Percentiles rank a stretch among this genome's conserved stretches.
Conservation (phyloP, 805 yeast species). For the Saccharomyces cerevisiae region DNA sequence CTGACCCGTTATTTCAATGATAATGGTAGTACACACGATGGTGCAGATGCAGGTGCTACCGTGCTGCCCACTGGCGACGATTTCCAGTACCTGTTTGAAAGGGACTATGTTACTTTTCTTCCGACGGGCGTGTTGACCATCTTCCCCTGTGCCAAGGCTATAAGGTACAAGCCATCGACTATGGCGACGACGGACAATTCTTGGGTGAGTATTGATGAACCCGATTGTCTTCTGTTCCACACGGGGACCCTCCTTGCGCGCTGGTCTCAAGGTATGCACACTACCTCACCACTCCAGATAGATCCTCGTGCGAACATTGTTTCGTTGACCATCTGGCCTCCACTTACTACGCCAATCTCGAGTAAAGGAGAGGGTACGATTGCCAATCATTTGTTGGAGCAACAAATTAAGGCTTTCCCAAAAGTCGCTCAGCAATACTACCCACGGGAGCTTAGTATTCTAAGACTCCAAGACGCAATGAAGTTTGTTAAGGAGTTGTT, state of each 20-base stretch:
- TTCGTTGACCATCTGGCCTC: constrained; percentile 19
- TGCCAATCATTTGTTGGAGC: constrained; percentile 10
- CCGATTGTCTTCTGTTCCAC: constrained; percentile 25
- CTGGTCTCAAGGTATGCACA: constrained; percentile 17
- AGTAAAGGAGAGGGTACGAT: constrained; percentile 4
- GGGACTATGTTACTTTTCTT: constrained; percentile 12
- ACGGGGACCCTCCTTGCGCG: constrained; percentile 19
- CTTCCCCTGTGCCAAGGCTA: constrained; percentile 21
- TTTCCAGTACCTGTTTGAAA: constrained; percentile 11
- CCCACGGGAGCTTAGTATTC: constrained; percentile 12
- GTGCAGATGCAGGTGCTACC: neutral
- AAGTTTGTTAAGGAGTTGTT: constrained; percentile 20
- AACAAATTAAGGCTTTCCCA: constrained; percentile 23
- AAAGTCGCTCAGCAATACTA: constrained; percentile 17
- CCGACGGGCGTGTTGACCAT: constrained; percentile 23
- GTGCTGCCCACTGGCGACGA: constrained; percentile 12
- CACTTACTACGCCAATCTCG: constrained; percentile 8
- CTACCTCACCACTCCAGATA: constrained; percentile 19
- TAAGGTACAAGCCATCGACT: constrained; percentile 20
- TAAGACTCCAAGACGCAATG: constrained; percentile 11
- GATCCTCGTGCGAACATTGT: constrained; percentile 11
- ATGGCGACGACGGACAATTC: constrained; percentile 18
- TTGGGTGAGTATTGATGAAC: constrained; percentile 21
- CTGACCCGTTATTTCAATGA: constrained; percentile 16
- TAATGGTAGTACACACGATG: neutral